Percentiles rank a stretch among this genome's conserved stretches.
Evolutionary conservation across 2,329 filamentous ascomycete species (phyloP).

Genomic region (Fusarium mangiferae): DNA sequence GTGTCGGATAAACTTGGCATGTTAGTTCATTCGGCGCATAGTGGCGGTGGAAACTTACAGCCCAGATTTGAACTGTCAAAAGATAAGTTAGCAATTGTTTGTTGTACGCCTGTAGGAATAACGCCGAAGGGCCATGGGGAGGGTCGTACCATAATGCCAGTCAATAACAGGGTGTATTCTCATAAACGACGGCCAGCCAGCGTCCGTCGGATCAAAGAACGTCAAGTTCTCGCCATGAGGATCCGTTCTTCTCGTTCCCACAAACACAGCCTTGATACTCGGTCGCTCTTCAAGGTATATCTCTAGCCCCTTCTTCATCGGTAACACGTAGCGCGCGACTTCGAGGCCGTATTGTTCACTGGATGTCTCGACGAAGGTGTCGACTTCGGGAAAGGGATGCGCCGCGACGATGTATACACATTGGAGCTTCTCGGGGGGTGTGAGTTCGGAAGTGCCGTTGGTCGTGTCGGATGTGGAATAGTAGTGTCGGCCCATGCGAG

Average conservation of each 20-base stretch:
- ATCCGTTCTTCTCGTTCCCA: conserved; percentile 85
- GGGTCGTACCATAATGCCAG: conserved; percentile 76
- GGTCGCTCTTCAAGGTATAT: conserved; percentile 76
- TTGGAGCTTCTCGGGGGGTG: conserved; percentile 66
- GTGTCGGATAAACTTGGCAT: conserved; percentile 77
- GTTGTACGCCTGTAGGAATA: too few species aligned
- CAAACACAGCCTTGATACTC: conserved; percentile 68
- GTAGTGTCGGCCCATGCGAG: conserved; percentile 60
- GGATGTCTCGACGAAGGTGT: conserved; percentile 80
- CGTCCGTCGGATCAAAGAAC: conserved; percentile 88
- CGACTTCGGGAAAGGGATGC: conserved; percentile 87
- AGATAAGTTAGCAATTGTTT: background rate
- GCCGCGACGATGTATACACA: conserved; percentile 89
- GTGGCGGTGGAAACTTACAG: conserved; percentile 65
- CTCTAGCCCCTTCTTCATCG: conserved; percentile 85
- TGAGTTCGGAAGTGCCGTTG: conserved; percentile 24
- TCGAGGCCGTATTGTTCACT: conserved; percentile 77
- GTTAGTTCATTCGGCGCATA: conserved; percentile 20
- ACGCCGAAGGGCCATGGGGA: too few species aligned
- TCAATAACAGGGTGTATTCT: conserved; percentile 95
- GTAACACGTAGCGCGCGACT: conserved; percentile 76
- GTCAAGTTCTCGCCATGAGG: conserved; percentile 84
- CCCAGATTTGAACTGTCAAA: conserved; percentile 81
- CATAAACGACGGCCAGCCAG: conserved; percentile 92
- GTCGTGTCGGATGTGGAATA: conserved; percentile 41